Conservation (phyloP, 1,139 yeast genomes). For the Candida tetrigidarum region DNA sequence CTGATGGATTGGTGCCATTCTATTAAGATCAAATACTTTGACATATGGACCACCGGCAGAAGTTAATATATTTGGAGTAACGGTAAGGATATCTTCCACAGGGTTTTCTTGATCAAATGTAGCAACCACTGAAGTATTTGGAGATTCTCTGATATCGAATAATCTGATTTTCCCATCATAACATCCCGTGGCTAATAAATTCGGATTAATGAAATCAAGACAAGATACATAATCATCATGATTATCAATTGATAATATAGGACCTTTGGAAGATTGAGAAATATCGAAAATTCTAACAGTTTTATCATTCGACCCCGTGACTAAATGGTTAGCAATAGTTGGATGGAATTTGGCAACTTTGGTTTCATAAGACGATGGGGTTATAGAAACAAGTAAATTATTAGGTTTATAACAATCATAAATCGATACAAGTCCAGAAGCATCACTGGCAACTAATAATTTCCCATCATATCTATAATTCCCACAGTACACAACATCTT, state of each 20-base stretch:
- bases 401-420: slow-evolving; percentile 83
- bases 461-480: slow-evolving; percentile 85
- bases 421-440: slow-evolving; percentile 82
- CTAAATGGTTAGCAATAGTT: slow-evolving; percentile 65
- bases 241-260: slow-evolving; percentile 68
- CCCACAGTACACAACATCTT: slow-evolving; percentile 87
- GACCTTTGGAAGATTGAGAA: slow-evolving; percentile 67
- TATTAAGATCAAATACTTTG: slow-evolving; percentile 90
- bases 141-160: slow-evolving; percentile 75
- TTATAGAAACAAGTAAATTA: slow-evolving; percentile 74
- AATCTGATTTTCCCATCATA: slow-evolving; percentile 87
- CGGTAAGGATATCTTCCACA: slow-evolving; percentile 83
- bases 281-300: slow-evolving; percentile 88
- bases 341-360: slow-evolving; percentile 96
- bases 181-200: slow-evolving; percentile 88
- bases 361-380: slow-evolving; percentile 85
- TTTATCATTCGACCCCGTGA: slow-evolving; percentile 93
- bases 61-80: slow-evolving; percentile 78
- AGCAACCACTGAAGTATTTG: slow-evolving; percentile 26
- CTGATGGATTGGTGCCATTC: slow-evolving; percentile 66
- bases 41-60: slow-evolving; percentile 88
- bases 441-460: slow-evolving; percentile 85
- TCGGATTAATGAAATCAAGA: slow-evolving; percentile 73
- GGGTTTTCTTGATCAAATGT: slow-evolving; percentile 55
- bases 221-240: slow-evolving; percentile 87